Conservation (phyloP, 2,329 filamentous ascomycete genomes). For the Trichoderma atrobrunneum region DNA sequence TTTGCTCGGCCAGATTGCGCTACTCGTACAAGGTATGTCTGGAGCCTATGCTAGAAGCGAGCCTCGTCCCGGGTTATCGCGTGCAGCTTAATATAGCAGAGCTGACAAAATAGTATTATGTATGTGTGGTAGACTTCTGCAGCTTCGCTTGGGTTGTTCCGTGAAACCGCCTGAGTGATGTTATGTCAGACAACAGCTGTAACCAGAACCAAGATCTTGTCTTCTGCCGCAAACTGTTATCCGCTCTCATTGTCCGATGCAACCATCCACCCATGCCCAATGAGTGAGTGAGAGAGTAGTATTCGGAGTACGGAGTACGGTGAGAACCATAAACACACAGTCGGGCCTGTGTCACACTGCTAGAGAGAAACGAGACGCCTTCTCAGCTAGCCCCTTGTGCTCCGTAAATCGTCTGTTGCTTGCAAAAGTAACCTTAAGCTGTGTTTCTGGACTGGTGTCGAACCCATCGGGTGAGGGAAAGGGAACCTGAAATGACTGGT, state of each 20-base stretch:
- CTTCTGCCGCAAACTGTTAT: neutral
- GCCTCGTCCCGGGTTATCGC: neutral
- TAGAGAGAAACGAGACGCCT: neutral
- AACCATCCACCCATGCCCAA: neutral
- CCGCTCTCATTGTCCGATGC: neutral
- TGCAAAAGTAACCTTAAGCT: neutral
- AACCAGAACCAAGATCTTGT: neutral
- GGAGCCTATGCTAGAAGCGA: neutral
- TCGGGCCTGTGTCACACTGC: neutral
- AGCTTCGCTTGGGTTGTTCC: neutral
- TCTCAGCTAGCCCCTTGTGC: neutral
- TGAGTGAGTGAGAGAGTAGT: neutral
- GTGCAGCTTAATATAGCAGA: neutral
- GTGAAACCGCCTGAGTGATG: neutral
- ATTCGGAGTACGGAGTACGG: neutral
- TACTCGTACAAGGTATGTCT: neutral
- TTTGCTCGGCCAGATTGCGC: slow-evolving; percentile 15
- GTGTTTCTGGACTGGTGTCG: neutral
- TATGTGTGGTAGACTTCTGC: neutral
- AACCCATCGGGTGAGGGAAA: neutral
- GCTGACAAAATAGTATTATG: neutral
- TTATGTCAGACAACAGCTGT: neutral
- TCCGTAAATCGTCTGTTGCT: neutral
- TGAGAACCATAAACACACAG: neutral
- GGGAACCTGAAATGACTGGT: neutral